phyloP scores from a whole-genome alignment of 2,329 filamentous ascomycete genomes.

The Dactylellina cionopaga region DNA sequence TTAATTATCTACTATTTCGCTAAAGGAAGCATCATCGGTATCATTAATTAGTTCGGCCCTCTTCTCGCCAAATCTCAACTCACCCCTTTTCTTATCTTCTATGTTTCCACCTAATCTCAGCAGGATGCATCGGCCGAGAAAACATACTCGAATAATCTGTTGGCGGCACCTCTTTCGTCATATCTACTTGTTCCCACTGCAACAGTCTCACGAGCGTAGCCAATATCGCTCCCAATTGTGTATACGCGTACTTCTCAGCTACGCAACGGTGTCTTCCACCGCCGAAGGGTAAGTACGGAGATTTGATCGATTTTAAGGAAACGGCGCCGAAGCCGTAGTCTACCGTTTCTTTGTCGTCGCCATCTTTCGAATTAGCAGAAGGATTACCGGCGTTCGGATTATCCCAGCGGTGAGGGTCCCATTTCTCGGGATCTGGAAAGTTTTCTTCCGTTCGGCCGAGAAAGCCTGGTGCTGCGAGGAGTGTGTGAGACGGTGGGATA shows the following conservation, averaged over 20 bases:
- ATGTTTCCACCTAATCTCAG: conserved; percentile 72
- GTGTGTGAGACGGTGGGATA: conserved; percentile 80
- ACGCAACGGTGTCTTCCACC: conserved; percentile 94
- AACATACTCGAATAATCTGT: conserved; percentile 78
- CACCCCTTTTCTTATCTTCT: too few relatives aligned
- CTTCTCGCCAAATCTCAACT: too few relatives aligned
- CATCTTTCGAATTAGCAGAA: conserved; percentile 64
- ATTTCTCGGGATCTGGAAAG: conserved; percentile 83
- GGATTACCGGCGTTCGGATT: conserved; percentile 67
- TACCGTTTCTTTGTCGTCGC: conserved; percentile 78
- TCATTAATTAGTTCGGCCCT: too few relatives aligned
- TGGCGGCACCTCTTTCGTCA: conserved; percentile 73
- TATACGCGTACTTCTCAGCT: conserved; percentile 94
- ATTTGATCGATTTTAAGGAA: conserved; percentile 81
- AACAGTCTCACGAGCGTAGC: conserved; percentile 80
- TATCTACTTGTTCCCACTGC: conserved; percentile 79
- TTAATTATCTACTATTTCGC: too few relatives aligned
- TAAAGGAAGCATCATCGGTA: too few relatives aligned
- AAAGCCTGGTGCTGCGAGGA: conserved; percentile 86
- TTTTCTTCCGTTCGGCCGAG: conserved; percentile 75
- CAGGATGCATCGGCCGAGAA: conserved; percentile 76
- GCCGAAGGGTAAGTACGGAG: conserved; percentile 92
- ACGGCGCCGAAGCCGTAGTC: conserved; percentile 95
- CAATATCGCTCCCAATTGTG: conserved; percentile 87
- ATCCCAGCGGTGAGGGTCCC: conserved; percentile 94